These are phyloP conservation scores for Colletotrichum spinosum DNA, from an alignment of 2,329 filamentous ascomycete species.

Conservation along the genomic window DNA sequence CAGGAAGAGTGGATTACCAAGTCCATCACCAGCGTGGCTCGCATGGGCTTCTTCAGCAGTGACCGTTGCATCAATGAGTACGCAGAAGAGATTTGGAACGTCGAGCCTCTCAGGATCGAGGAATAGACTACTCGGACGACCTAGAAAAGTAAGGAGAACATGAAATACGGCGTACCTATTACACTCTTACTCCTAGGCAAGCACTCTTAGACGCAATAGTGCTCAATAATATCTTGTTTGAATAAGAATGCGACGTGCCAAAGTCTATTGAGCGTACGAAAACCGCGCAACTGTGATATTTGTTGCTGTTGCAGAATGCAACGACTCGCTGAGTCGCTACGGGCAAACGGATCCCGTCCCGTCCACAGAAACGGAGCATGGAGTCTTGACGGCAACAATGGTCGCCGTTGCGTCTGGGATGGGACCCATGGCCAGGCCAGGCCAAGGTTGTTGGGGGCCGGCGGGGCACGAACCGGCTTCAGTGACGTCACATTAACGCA, in stretches of 20 bases:
- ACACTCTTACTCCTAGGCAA: slow-evolving; percentile 11
- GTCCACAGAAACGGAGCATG: too few species aligned
- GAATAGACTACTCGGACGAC: slow-evolving; percentile 38
- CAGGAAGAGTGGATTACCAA: slow-evolving; percentile 94
- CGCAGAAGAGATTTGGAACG: slow-evolving; percentile 96
- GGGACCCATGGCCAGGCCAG: too few species aligned
- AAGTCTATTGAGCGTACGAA: too few species aligned
- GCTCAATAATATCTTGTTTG: slow-evolving; percentile 35
- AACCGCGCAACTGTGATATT: too few species aligned
- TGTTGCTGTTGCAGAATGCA: too few species aligned
- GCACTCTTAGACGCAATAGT: slow-evolving; percentile 25
- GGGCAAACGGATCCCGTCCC: too few species aligned
- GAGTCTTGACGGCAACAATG: too few species aligned
- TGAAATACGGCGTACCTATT: slow-evolving; percentile 21
- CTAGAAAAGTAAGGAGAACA: slow-evolving; percentile 7
- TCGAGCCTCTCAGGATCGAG: slow-evolving; percentile 78
- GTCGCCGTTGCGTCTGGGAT: too few species aligned
- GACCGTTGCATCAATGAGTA: slow-evolving; percentile 98
- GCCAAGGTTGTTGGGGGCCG: slow-evolving; percentile 5
- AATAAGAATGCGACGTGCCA: background rate
- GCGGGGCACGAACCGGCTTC: slow-evolving; percentile 7
- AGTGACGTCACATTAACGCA: slow-evolving; percentile 31
- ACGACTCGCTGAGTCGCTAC: too few species aligned
- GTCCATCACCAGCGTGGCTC: slow-evolving; percentile 85
- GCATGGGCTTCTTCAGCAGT: slow-evolving; percentile 98